Evolutionary conservation across 441 rosid species (phyloP), one percentile per base, ranked within the genome.

Genomic region (Erysimum pusillum): DNA sequence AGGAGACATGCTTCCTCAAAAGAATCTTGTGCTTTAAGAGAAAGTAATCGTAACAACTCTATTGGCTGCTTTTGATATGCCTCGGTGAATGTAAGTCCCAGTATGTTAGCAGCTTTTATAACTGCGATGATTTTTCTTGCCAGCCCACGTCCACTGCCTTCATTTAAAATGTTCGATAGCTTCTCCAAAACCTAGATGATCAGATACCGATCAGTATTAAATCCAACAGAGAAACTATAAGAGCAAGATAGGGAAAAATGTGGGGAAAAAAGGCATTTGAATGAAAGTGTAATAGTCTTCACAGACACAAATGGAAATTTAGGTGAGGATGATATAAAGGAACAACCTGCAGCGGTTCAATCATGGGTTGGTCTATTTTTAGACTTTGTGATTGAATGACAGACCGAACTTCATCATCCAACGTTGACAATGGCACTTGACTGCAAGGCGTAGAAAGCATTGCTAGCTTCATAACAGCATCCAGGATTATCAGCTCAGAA

Each of bases 21-120:
- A 53, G 99, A 94, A 72, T 96, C 99, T 76, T 94, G 99, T 70
- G 98, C 99, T 88, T 96, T 96, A 77, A 94, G 98, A 72, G 98
- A 92, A 79, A 94, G 98, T 76, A 96, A 89, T 80, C 92, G 97
- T 17, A 94, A 90, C 83, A 96, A 80, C 80, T 96, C 97, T 82
- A 89, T 71, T 22, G 98, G 98, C 78, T 91, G 97, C 85, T 92
- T 92, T 64, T 82, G 88, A 81, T 90, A 96, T 64, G 99, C 98
- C 87, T 96, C 99, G 2, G 82, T 88, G 81, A 96, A 94, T 75
- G 89, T 76, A 81, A 96, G 88, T 61, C 98, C 98, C 75, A 96
- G 82, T 72, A 90, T 83, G 77, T 94, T 92, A 72, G 98, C 98
- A 78, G 95, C 89, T 85, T 88, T 96, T 63, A 85, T 91, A 70